Evolutionary conservation across 75 land plant species (phyloP).

Genomic region (Pinus tabuliformis): DNA sequence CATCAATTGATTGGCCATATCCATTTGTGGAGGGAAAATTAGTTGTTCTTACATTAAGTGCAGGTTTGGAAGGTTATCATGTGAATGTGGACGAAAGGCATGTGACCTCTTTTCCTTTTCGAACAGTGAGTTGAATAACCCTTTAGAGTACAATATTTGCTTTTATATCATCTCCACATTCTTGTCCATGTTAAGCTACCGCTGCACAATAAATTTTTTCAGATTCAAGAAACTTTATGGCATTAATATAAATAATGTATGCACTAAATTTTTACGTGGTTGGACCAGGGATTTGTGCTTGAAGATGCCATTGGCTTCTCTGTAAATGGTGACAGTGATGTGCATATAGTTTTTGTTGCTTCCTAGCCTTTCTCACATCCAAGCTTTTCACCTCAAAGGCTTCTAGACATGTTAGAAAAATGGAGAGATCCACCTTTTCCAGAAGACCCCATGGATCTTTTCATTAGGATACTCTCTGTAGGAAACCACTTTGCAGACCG

Average conservation of each 20-base stretch:
- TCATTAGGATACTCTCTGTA: constrained; percentile 78
- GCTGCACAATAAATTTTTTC: background rate
- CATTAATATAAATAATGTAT: background rate
- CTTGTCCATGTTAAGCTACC: background rate
- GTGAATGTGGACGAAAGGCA: constrained; percentile 70
- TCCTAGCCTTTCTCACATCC: constrained; percentile 61
- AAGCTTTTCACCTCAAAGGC: constrained; percentile 42
- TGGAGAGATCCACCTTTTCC: constrained; percentile 61
- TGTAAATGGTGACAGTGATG: constrained; percentile 58
- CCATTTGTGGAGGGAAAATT: too few relatives aligned
- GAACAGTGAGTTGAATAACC: constrained; percentile 43
- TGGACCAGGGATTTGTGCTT: constrained; percentile 50
- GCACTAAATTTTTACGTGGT: background rate
- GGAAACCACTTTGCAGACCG: constrained; percentile 76
- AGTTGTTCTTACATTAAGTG: constrained; percentile 53
- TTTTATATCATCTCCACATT: background rate
- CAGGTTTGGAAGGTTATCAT: constrained; percentile 81
- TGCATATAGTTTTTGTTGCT: constrained; percentile 63
- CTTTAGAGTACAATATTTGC: background rate
- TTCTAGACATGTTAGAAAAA: constrained; percentile 38
- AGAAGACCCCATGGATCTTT: constrained; percentile 47
- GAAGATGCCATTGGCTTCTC: constrained; percentile 63
- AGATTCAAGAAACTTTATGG: background rate
- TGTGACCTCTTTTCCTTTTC: constrained; percentile 68
- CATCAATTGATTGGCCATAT: too few relatives aligned